Evolutionary conservation across 257 asterid genomes (phyloP).

Genomic region (Penstemon eatonii): DNA sequence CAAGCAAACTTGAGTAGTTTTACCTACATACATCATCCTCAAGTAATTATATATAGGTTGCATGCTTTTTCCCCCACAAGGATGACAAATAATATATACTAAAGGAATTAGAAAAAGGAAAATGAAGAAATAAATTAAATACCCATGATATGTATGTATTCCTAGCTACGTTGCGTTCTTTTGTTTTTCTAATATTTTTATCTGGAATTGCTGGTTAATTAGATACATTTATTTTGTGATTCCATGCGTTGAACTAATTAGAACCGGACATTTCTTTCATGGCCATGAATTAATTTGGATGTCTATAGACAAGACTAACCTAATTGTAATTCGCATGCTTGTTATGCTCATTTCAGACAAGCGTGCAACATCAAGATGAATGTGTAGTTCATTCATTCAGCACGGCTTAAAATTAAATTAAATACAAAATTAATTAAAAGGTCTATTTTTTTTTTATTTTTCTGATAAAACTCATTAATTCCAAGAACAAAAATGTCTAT

Average conservation of each 20-base stretch:
- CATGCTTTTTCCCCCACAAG: conserved; percentile 29
- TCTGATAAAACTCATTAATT: too few species aligned
- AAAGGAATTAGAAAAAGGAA: not conserved
- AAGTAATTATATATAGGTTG: conserved; percentile 18
- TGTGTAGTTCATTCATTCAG: not conserved
- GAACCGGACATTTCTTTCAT: conserved; percentile 8
- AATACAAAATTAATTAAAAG: too few species aligned
- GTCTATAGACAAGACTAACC: not conserved
- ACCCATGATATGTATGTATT: not conserved
- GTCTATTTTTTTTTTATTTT: too few species aligned
- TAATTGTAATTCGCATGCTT: conserved; percentile 19
- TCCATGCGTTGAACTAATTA: conserved; percentile 6
- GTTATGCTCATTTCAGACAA: conserved; percentile 19
- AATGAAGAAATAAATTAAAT: not conserved
- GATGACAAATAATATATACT: conserved; percentile 16
- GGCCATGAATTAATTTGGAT: not conserved
- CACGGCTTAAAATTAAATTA: too few species aligned
- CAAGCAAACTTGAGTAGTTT: conserved; percentile 70
- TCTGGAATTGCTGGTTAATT: too few species aligned
- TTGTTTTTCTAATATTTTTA: too few species aligned
- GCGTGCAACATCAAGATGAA: conserved; percentile 10
- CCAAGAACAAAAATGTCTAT: not conserved
- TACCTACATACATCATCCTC: conserved; percentile 31
- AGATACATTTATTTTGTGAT: not conserved
- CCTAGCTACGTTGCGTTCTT: too few species aligned